phyloP scores from a whole-genome alignment of 2,329 filamentous ascomycete genomes.

The Monascus ruber region DNA sequence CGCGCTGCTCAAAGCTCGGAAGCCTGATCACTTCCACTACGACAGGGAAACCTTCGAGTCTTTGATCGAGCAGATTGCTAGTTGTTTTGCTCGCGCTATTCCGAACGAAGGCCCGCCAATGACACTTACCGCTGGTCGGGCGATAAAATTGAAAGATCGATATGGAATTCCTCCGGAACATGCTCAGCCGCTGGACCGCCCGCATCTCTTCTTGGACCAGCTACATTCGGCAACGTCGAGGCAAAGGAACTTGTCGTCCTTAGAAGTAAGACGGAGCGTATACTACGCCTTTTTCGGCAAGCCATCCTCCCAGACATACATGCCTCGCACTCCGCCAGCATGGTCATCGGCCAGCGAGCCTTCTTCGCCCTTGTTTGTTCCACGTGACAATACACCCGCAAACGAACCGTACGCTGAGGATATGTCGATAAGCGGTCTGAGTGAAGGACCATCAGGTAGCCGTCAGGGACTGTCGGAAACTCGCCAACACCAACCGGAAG shows the following conservation, averaged over 20 bases:
- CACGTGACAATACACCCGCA: slow-evolving; percentile 3
- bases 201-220: slow-evolving; percentile 12
- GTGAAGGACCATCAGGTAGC: slow-evolving; percentile 4
- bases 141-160: slow-evolving; percentile 6
- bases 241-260: slow-evolving; percentile 8
- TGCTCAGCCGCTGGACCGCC: slow-evolving; percentile 7
- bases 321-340: slow-evolving; percentile 1
- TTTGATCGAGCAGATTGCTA: slow-evolving; percentile 7
- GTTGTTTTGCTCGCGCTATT: slow-evolving; percentile 8
- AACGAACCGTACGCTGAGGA: slow-evolving; percentile 4
- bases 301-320: neutral
- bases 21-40: slow-evolving; percentile 9
- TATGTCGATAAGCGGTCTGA: slow-evolving; percentile 5
- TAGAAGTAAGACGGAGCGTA: slow-evolving; percentile 10
- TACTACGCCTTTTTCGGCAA: slow-evolving; percentile 14
- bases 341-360: slow-evolving; percentile 4
- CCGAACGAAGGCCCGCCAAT: slow-evolving; percentile 2
- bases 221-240: slow-evolving; percentile 4
- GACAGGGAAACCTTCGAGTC: slow-evolving; percentile 6
- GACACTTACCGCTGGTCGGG: slow-evolving; percentile 2
- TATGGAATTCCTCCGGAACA: slow-evolving; percentile 5
- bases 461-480: slow-evolving; percentile 5
- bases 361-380: slow-evolving; percentile 5
- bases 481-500: slow-evolving; percentile 5
- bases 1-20: slow-evolving; percentile 11